A percentile compares a stretch with the other conserved stretches of the same genome.
phyloP scores from a whole-genome alignment of 352 stramenopile species.

The Pythium chondricola region DNA sequence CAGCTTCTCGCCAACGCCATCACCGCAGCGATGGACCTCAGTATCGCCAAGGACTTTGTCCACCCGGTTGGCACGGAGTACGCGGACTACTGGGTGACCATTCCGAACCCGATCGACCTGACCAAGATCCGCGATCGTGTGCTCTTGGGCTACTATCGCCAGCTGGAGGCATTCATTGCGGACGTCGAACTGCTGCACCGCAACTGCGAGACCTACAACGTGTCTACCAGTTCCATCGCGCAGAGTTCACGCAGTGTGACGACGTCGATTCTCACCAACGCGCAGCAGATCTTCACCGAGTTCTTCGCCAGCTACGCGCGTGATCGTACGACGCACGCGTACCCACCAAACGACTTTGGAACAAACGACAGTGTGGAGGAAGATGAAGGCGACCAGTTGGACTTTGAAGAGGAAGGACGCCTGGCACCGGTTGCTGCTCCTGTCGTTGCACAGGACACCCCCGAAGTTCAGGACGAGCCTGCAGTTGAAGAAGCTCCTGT shows the following conservation, averaged over 20 bases:
- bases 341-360: constrained; percentile 55
- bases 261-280: constrained; percentile 43
- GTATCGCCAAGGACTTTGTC: constrained; percentile 74
- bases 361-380: constrained; percentile 21
- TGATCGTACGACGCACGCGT: constrained; percentile 19
- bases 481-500: too few relatives aligned
- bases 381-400: constrained; percentile 13
- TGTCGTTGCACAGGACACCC: not conserved
- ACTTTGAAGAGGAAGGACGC: constrained; percentile 9
- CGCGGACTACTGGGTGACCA: constrained; percentile 72
- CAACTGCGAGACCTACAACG: constrained; percentile 87
- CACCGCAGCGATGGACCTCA: constrained; percentile 54
- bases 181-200: constrained; percentile 64
- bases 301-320: constrained; percentile 15
- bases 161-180: constrained; percentile 75
- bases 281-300: constrained; percentile 60
- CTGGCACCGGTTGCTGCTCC: not conserved
- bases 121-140: constrained; percentile 71
- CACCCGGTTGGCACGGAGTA: constrained; percentile 70
- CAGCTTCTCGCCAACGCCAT: constrained; percentile 47
- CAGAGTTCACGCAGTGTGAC: constrained; percentile 77
- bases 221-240: constrained; percentile 68
- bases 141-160: constrained; percentile 65
- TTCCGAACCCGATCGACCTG: constrained; percentile 83
- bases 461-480: not conserved